phyloP scores from a whole-genome alignment of 345 rosid genomes.

The Corchorus capsularis region DNA sequence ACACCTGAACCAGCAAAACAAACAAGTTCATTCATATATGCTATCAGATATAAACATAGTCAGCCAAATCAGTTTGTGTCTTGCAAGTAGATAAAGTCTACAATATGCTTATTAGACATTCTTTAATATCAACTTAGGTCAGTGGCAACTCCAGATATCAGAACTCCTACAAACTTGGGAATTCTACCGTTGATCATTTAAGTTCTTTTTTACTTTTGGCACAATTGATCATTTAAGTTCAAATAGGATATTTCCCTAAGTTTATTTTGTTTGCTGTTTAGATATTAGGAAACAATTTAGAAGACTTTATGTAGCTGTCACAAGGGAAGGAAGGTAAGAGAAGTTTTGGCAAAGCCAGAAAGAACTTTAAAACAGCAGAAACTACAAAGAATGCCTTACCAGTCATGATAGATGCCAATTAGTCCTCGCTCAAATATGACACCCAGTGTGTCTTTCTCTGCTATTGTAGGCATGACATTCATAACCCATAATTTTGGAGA shows the following conservation, averaged over 20 bases:
- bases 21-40: too few relatives aligned
- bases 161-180: neutral
- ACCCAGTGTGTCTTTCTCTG: conserved; percentile 77
- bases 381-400: conserved; percentile 45
- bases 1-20: conserved; percentile 61
- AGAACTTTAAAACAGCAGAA: neutral
- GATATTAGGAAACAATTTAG: neutral
- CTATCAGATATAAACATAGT: neutral
- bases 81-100: conserved; percentile 1
- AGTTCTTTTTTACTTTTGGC: neutral
- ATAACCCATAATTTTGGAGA: conserved; percentile 86
- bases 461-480: conserved; percentile 95
- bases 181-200: neutral
- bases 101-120: neutral
- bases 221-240: too few relatives aligned
- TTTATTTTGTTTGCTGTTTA: neutral
- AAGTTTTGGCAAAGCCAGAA: neutral
- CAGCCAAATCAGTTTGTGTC: neutral
- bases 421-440: conserved; percentile 87
- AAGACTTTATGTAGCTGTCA: neutral
- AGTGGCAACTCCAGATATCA: neutral
- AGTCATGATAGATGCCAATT: conserved; percentile 97
- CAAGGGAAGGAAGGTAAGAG: conserved; percentile 3
- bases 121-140: neutral
- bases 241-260: too few relatives aligned